These are phyloP conservation scores for Striga hermonthica DNA, from an alignment of 305 asterid genomes.

Conservation along the genomic window DNA sequence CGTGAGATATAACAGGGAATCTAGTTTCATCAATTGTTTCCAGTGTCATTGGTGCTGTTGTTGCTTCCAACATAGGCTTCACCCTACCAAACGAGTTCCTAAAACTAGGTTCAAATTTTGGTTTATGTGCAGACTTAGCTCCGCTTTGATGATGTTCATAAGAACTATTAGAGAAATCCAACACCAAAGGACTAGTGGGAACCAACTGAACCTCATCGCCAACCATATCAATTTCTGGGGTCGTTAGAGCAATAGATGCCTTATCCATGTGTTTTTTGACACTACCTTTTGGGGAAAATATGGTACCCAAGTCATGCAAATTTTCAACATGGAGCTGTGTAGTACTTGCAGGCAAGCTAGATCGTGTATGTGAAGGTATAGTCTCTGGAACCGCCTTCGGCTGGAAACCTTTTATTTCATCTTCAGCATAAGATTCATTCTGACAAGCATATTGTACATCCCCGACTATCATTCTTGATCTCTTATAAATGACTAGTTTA, in stretches of 20 bases:
- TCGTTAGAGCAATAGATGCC: constrained; percentile 29
- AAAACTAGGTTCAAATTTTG: constrained; percentile 38
- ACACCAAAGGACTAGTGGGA: constrained; percentile 39
- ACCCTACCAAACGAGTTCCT: constrained; percentile 55
- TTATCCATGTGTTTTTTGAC: constrained; percentile 35
- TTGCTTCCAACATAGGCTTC: constrained; percentile 37
- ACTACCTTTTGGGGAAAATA: constrained; percentile 49
- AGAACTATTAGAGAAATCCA: constrained; percentile 41
- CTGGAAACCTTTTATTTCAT: constrained; percentile 34
- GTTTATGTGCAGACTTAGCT: constrained; percentile 42
- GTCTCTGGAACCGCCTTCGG: constrained; percentile 39
- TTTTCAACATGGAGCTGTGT: constrained; percentile 50
- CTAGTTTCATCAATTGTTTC: constrained; percentile 42
- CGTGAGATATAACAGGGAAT: constrained; percentile 34
- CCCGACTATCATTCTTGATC: constrained; percentile 51
- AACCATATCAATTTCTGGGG: constrained; percentile 31
- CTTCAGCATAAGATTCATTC: constrained; percentile 36
- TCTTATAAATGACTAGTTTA: constrained; percentile 73
- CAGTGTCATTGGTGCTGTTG: constrained; percentile 37
- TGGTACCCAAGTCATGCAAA: constrained; percentile 49
- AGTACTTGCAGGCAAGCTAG: constrained; percentile 38
- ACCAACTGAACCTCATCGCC: constrained; percentile 40
- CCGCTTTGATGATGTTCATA: constrained; percentile 38
- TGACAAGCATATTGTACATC: constrained; percentile 62
- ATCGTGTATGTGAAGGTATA: constrained; percentile 34